Conservation (phyloP, 441 rosid genomes). For the Breynia disticha region DNA sequence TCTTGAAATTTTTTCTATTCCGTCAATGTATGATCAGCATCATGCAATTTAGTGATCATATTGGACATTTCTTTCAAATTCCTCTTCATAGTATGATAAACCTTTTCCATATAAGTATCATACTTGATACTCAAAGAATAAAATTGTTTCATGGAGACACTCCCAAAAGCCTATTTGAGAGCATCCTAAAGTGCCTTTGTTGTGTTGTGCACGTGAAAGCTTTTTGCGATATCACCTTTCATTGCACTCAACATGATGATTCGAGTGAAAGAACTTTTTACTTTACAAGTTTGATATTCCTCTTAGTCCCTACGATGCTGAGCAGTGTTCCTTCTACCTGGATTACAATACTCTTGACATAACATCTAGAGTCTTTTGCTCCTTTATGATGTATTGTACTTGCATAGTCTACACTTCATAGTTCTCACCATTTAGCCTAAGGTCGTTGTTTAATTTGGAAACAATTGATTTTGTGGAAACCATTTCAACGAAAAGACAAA, state of each 20-base stretch:
- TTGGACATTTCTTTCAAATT: background rate
- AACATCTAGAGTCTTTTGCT: background rate
- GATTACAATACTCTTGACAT: background rate
- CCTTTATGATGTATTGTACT: background rate
- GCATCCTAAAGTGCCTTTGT: background rate
- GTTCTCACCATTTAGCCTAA: background rate
- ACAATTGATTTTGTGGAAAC: slow-evolving; percentile 2
- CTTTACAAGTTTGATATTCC: background rate
- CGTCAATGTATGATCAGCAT: background rate
- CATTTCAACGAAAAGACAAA: too few relatives aligned
- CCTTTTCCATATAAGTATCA: slow-evolving; percentile 1
- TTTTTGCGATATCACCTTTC: background rate
- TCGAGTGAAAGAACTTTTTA: background rate
- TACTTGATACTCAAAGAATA: background rate
- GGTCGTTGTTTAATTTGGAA: background rate
- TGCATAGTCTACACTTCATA: background rate
- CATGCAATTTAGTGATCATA: background rate
- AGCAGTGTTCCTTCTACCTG: background rate
- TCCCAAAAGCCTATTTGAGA: background rate
- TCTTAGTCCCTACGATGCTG: background rate
- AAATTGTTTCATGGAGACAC: background rate
- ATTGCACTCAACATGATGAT: background rate
- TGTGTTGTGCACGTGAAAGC: background rate
- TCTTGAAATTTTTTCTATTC: background rate
- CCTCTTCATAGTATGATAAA: background rate